Conservation (phyloP, 164 flowering plant species). For the Pachysandra terminalis region DNA sequence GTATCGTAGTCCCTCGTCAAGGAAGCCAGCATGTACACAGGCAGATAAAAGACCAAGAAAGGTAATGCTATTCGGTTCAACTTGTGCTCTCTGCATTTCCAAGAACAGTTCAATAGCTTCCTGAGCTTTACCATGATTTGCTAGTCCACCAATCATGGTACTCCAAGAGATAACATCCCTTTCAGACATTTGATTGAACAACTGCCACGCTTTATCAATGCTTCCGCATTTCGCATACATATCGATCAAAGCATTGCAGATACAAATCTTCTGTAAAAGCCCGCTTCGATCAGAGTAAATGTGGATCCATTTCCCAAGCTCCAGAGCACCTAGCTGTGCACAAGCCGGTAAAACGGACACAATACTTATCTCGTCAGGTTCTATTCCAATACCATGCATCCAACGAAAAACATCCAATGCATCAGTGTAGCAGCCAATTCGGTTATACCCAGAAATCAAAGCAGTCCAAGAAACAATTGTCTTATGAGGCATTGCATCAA, state of each 20-base stretch:
- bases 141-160: conserved; percentile 47
- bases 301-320: conserved; percentile 77
- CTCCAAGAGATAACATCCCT: conserved; percentile 58
- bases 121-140: conserved; percentile 48
- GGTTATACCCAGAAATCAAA: conserved; percentile 48
- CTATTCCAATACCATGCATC: conserved; percentile 47
- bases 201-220: conserved; percentile 29
- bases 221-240: conserved; percentile 66
- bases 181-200: conserved; percentile 32
- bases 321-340: conserved; percentile 69
- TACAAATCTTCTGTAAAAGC: conserved; percentile 31
- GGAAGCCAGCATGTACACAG: conserved; percentile 50
- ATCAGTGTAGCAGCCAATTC: conserved; percentile 34
- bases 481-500: conserved; percentile 46
- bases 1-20: conserved; percentile 22
- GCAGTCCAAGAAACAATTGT: conserved; percentile 60
- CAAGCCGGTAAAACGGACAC: conserved; percentile 71
- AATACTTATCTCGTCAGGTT: conserved; percentile 56
- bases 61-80: conserved; percentile 48
- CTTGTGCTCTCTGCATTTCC: conserved; percentile 33
- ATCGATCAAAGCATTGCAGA: conserved; percentile 74
- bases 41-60: conserved; percentile 45
- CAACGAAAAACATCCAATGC: conserved; percentile 42
- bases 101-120: conserved; percentile 41
- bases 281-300: conserved; percentile 46